Percentiles rank a stretch among this genome's conserved stretches.
These are phyloP conservation scores for Aspergillus affinis DNA, from an alignment of 495 filamentous ascomycete genomes.

Conservation along the genomic window DNA sequence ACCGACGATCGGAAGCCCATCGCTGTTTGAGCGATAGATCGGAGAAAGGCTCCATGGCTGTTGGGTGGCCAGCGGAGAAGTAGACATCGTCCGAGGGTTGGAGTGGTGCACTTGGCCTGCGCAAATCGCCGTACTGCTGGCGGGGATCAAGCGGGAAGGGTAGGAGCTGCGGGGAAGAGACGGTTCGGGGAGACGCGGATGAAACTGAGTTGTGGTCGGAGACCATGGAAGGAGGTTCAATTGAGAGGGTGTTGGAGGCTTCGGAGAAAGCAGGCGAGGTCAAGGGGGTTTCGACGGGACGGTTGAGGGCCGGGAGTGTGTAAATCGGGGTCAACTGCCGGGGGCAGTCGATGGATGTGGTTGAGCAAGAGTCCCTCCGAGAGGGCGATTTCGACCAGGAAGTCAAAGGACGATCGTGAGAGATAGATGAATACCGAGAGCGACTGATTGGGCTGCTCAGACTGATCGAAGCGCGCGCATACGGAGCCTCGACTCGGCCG, in stretches of 20 bases:
- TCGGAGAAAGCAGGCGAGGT: conserved; percentile 68
- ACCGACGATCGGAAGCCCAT: conserved; percentile 35
- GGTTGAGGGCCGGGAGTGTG: conserved; percentile 45
- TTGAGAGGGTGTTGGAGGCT: conserved; percentile 56
- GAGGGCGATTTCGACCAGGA: conserved; percentile 36
- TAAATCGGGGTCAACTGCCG: conserved; percentile 47
- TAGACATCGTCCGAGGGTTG: conserved; percentile 33
- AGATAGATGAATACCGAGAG: conserved; percentile 33
- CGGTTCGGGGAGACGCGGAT: conserved; percentile 52
- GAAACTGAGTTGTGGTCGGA: conserved; percentile 69
- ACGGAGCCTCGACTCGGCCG: conserved; percentile 45
- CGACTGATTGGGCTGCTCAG: conserved; percentile 30
- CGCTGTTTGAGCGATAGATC: conserved; percentile 33
- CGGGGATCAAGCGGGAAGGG: conserved; percentile 39
- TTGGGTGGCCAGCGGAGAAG: conserved; percentile 19
- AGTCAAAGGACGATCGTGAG: conserved; percentile 23
- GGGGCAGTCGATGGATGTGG: conserved; percentile 32
- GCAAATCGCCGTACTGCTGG: conserved; percentile 33
- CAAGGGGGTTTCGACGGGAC: conserved; percentile 59
- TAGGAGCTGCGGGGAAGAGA: conserved; percentile 43
- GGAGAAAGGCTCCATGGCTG: conserved; percentile 31
- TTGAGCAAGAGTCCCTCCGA: conserved; percentile 31
- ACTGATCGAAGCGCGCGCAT: conserved; percentile 36
- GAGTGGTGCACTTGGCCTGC: conserved; percentile 26
- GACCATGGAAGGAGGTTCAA: conserved; percentile 69